Conservation (phyloP, 2,329 filamentous ascomycete genomes). For the Penicillium sp. region DNA sequence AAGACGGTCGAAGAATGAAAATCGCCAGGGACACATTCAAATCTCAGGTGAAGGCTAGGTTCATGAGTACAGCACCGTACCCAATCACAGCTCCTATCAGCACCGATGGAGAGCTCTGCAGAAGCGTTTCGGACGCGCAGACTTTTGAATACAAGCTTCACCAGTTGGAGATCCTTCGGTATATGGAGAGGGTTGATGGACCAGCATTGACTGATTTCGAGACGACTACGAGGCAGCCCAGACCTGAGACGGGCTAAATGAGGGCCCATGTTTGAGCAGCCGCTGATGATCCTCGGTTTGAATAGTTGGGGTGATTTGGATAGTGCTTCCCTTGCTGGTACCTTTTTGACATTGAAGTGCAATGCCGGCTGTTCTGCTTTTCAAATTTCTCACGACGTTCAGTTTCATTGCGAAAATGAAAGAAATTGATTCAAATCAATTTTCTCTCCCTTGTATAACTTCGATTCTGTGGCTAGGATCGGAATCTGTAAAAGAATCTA, state of each 20-base stretch:
- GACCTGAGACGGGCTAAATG: background rate
- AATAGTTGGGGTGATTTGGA: background rate
- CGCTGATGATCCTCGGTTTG: background rate
- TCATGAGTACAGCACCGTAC: background rate
- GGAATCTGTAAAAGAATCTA: background rate
- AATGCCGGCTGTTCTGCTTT: background rate
- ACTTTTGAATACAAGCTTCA: constrained; percentile 10
- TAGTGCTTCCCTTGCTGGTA: background rate
- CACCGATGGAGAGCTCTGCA: background rate
- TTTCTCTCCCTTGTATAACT: background rate
- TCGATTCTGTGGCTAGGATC: background rate
- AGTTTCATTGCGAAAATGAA: background rate
- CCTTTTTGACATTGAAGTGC: background rate
- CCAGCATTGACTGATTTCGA: constrained; percentile 3
- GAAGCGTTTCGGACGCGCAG: constrained; percentile 4
- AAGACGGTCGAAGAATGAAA: background rate
- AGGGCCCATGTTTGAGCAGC: background rate
- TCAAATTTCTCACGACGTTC: background rate
- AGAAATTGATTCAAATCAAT: background rate
- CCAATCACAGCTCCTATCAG: constrained; percentile 1
- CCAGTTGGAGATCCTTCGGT: constrained; percentile 6
- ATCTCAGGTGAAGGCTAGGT: background rate
- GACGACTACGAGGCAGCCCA: background rate
- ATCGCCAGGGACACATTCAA: background rate
- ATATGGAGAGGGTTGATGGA: constrained; percentile 1